Conservation (phyloP, 306 rosid species). For the Pterocarpus santalinus region DNA sequence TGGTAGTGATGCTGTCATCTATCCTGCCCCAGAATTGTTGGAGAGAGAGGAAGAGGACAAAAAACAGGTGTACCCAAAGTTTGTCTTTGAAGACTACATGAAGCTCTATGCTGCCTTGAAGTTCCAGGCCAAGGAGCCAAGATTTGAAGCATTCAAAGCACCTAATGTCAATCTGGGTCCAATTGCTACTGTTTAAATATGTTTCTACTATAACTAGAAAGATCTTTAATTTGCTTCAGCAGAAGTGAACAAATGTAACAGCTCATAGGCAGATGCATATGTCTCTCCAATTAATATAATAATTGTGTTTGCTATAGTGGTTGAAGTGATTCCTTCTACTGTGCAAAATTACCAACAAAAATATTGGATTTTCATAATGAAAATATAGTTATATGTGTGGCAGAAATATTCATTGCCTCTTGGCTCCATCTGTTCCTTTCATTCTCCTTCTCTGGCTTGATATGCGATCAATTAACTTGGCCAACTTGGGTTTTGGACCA, state of each 20-base stretch:
- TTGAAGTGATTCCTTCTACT: slow-evolving; percentile 30
- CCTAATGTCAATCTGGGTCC: slow-evolving; percentile 57
- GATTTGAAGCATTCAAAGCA: slow-evolving; percentile 85
- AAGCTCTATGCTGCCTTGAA: slow-evolving; percentile 76
- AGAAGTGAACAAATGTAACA: neutral
- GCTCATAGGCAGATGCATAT: neutral
- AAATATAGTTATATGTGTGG: neutral
- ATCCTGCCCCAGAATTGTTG: slow-evolving; percentile 76
- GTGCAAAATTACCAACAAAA: slow-evolving; percentile 31
- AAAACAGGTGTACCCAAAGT: slow-evolving; percentile 79
- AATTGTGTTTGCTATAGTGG: slow-evolving; percentile 1
- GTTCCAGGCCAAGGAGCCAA: slow-evolving; percentile 84
- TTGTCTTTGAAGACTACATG: slow-evolving; percentile 93
- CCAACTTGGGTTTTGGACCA: slow-evolving; percentile 46
- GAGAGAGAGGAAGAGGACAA: slow-evolving; percentile 74
- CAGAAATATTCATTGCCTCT: neutral
- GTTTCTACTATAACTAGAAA: neutral
- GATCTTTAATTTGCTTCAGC: neutral
- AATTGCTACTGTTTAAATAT: slow-evolving; percentile 68
- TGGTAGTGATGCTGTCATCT: slow-evolving; percentile 86
- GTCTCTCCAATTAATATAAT: neutral
- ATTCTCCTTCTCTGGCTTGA: neutral
- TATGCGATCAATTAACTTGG: slow-evolving; percentile 29
- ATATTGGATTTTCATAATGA: slow-evolving; percentile 15
- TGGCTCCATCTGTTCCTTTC: slow-evolving; percentile 1